Evolutionary conservation across 306 rosid genomes (phyloP).

Genomic region (Lablab purpureus): DNA sequence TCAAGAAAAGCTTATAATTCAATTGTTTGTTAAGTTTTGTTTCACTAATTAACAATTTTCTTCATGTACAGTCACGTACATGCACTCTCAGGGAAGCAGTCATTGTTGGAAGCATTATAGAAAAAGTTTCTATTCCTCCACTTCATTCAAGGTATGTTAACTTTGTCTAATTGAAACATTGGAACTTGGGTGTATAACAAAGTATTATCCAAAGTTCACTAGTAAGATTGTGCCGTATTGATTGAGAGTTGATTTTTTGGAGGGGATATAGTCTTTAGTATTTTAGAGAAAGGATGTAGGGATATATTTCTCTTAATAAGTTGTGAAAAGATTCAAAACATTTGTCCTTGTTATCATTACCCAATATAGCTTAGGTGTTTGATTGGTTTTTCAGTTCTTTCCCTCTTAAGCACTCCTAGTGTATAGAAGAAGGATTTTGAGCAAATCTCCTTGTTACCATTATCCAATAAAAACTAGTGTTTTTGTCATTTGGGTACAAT

Average conservation of each 20-base stretch:
- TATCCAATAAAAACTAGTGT: too few relatives aligned
- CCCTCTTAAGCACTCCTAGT: too few relatives aligned
- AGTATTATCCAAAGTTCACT: neutral
- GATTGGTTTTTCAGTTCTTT: slow-evolving; percentile 11
- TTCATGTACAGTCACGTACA: slow-evolving; percentile 72
- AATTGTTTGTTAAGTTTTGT: neutral
- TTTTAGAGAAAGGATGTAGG: slow-evolving; percentile 3
- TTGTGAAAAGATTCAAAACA: slow-evolving; percentile 17
- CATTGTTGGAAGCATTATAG: slow-evolving; percentile 83
- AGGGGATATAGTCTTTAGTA: slow-evolving; percentile 8
- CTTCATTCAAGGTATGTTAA: slow-evolving; percentile 89
- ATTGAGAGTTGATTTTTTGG: slow-evolving; percentile 2
- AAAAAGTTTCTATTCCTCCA: slow-evolving; percentile 85
- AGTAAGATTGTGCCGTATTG: neutral
- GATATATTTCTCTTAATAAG: slow-evolving; percentile 17
- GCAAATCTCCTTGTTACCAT: too few relatives aligned
- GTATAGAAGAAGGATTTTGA: too few relatives aligned
- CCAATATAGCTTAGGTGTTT: neutral
- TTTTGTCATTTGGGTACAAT: too few relatives aligned
- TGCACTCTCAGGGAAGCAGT: slow-evolving; percentile 96
- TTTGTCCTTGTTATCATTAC: slow-evolving; percentile 4
- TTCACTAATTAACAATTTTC: slow-evolving; percentile 36
- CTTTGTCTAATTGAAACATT: slow-evolving; percentile 24
- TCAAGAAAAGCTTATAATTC: neutral
- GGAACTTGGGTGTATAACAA: slow-evolving; percentile 6